Evolutionary conservation across 805 yeast genomes (phyloP), one percentile per base, ranked within the genome.

Genomic region (Wickerhamomyces queroliae): DNA sequence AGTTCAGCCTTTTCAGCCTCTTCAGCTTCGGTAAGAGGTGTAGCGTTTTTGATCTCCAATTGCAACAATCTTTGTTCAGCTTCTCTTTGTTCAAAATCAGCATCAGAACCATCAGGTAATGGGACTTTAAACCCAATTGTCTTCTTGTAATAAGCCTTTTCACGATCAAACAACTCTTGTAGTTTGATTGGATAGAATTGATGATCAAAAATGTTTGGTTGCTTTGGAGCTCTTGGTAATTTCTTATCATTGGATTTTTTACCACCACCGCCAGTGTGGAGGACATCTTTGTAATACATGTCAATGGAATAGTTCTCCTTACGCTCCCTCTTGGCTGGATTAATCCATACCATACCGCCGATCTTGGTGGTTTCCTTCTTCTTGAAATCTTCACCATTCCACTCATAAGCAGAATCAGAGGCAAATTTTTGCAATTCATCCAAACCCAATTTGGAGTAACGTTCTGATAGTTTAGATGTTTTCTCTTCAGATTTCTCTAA

Each of bases 221-320:
- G 93, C 55, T 83, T 87, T 27, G 98, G 97, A 33, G 95, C 86
- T 45, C 74, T 76, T 15, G 95, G 93, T 2, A 82, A 83, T 9
- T 74, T 68, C 37, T 66, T 65, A 38, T 67, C 56, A 7, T 57
- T 50, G 0, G 62, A 36, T 0, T 80, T 57, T 51, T 84, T 70
- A 35, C 83, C 79, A 6, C 91, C 69, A 35, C 83, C 79, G 6
- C 91, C 88, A 2, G 88, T 75, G 49, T 80, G 78, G 51, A 90
- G 64, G 9, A 83, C 89, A 55, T 80, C 91, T 58, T 83, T 82
- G 61, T 85, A 85, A 61, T 90, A 90, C 62, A 80, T 80, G 59
- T 90, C 96, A 47, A 91, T 82, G 2, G 88, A 80, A 60, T 90
- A 90, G 53, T 88, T 88, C 48, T 82, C 86, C 55, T 83, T 83